Evolutionary conservation across 306 rosid species (phyloP).

Genomic region (Citrullus colocynthis): DNA sequence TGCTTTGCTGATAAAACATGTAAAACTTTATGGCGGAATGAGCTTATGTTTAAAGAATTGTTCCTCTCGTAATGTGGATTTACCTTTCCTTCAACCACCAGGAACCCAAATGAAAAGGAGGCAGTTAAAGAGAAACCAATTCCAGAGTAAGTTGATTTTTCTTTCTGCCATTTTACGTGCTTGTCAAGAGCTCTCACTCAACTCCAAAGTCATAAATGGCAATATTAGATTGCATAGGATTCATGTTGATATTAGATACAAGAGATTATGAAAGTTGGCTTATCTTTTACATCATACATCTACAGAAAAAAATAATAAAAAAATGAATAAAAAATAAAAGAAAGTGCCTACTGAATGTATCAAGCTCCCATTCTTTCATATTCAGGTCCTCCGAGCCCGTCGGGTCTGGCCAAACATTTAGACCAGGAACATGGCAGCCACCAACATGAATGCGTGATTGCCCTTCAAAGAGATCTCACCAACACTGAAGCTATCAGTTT

Average conservation of each 20-base stretch:
- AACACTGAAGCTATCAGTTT: not conserved
- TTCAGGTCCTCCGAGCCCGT: slow-evolving; percentile 71
- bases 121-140: slow-evolving; percentile 22
- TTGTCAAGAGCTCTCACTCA: not conserved
- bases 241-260: not conserved
- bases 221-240: not conserved
- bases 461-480: not conserved
- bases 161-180: not conserved
- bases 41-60: not conserved
- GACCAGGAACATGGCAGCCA: slow-evolving; percentile 96
- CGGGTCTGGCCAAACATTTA: slow-evolving; percentile 55
- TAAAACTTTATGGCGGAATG: not conserved
- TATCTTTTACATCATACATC: not conserved
- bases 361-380: slow-evolving; percentile 1
- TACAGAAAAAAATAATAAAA: not conserved
- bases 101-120: slow-evolving; percentile 28
- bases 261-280: not conserved
- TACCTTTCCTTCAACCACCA: slow-evolving; percentile 24
- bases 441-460: slow-evolving; percentile 37
- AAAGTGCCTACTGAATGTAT: not conserved
- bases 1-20: not conserved
- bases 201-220: not conserved
- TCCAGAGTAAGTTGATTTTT: not conserved
- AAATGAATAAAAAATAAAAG: not conserved
- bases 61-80: not conserved